These are phyloP conservation scores for Trichoderma endophyticum DNA, from an alignment of 2,329 filamentous ascomycete genomes.

Conservation along the genomic window DNA sequence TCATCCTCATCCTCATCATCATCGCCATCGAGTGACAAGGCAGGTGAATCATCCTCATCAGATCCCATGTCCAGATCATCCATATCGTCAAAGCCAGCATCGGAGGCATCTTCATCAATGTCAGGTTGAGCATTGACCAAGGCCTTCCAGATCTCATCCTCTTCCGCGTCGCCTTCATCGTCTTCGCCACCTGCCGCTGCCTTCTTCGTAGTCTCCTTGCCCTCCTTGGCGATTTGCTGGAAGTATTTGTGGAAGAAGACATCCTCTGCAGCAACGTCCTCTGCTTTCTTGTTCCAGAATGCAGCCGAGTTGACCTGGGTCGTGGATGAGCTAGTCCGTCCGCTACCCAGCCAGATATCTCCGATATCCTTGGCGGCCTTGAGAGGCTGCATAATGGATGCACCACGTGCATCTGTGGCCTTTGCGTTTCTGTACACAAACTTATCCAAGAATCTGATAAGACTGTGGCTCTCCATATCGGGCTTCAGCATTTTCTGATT, in stretches of 20 bases:
- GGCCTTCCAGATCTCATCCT: slow-evolving; percentile 89
- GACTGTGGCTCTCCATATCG: slow-evolving; percentile 82
- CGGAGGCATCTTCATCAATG: slow-evolving; percentile 47
- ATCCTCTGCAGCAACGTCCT: slow-evolving; percentile 85
- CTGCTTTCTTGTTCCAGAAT: slow-evolving; percentile 89
- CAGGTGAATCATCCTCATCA: slow-evolving; percentile 42
- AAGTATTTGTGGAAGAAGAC: slow-evolving; percentile 99
- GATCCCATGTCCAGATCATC: slow-evolving; percentile 50
- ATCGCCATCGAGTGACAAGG: slow-evolving; percentile 41
- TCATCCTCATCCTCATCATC: slow-evolving; percentile 45
- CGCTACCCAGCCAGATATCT: slow-evolving; percentile 56
- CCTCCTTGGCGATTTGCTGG: slow-evolving; percentile 63
- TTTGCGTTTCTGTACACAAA: slow-evolving; percentile 98
- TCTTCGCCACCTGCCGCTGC: slow-evolving; percentile 47
- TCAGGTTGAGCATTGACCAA: slow-evolving; percentile 79
- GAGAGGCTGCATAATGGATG: slow-evolving; percentile 96
- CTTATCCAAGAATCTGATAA: slow-evolving; percentile 94
- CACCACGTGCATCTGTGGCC: slow-evolving; percentile 66
- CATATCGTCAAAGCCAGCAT: slow-evolving; percentile 47
- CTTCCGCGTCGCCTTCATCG: slow-evolving; percentile 47
- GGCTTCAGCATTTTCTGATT: slow-evolving; percentile 79
- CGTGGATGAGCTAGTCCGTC: slow-evolving; percentile 36
- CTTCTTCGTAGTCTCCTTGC: slow-evolving; percentile 52
- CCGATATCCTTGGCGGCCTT: slow-evolving; percentile 49
- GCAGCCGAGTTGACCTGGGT: slow-evolving; percentile 72